phyloP scores from a whole-genome alignment of 495 filamentous ascomycete species.

The Geoglossum glabrum region DNA sequence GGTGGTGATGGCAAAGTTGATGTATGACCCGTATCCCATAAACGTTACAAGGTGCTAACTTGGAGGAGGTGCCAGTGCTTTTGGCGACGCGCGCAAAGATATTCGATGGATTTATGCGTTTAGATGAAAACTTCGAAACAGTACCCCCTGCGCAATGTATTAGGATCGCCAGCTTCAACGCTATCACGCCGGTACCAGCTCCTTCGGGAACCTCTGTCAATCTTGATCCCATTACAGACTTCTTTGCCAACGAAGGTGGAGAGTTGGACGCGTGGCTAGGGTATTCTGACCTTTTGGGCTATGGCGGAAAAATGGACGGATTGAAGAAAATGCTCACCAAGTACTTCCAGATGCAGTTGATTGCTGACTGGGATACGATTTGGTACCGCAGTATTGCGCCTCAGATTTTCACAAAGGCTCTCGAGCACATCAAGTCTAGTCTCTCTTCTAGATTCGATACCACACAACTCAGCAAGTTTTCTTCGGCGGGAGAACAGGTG shows the following conservation, averaged over 20 bases:
- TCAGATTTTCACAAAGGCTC: no score
- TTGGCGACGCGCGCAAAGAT: background rate
- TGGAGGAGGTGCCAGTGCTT: no score
- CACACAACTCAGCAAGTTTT: no score
- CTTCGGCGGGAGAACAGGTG: no score
- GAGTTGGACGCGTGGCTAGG: background rate
- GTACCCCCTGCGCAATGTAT: background rate
- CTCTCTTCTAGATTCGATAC: no score
- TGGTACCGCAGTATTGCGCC: no score
- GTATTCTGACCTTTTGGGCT: background rate
- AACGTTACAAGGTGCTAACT: no score
- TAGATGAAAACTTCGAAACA: background rate
- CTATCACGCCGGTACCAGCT: background rate
- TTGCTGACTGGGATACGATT: background rate
- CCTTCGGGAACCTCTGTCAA: background rate
- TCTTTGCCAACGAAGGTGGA: background rate
- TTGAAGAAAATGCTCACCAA: background rate
- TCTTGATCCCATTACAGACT: background rate
- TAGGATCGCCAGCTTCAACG: background rate
- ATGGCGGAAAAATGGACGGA: background rate
- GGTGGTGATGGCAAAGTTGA: no score
- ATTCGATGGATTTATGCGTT: background rate
- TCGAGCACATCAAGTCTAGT: no score
- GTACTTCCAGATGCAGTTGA: background rate
- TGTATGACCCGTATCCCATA: no score